Evolutionary conservation across 371 early-diverging fungal genomes (phyloP), one percentile per base, ranked within the genome.

Genomic region (Dichotomocladium elegans): DNA sequence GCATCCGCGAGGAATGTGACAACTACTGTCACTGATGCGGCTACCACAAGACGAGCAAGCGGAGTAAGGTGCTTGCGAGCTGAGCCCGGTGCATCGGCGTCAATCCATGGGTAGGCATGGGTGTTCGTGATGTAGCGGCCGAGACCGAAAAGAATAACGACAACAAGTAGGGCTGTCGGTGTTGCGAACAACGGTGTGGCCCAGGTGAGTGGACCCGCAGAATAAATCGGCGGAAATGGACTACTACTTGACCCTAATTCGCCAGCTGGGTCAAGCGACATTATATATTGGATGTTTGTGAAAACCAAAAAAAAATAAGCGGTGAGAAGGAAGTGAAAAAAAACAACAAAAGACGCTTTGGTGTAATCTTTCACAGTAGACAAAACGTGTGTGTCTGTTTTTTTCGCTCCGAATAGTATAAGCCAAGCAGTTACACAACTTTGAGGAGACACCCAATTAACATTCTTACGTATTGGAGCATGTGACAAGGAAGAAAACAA

Each of bases 1-100:
- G 66, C 61, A 46, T 74, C 74, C n/a, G 50, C 58, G 12, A 74
- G 22, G 44, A 63, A 68, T 14, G 57, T 61, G 25, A 55, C 15
- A 8, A 58, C 37, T 4, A 74, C 47, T 1, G 68, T 29, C 1
- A 61, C 35, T 3, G 55, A 46, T 27, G 68, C 25, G 15, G 59
- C 47, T 1, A 61, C 47, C 35, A 74, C 51, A 9, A 74, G 56
- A n/a, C 58, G 63, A 8, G 66, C 47, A 9, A 70, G 44, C 6
- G 64, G 55, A 11, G 70, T 62, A 1, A 69, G n/a, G 11, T 41
- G 57, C 27, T 15, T 58, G 29, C 42, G 49, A 35, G 34, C 25
- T 37, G 37, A n/a, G 5, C 37, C 37, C n/a, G 37, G 11, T 27
- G 12, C 31, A 26, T 28, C 33, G 33, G 49, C 24, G 17, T 51